A percentile compares a stretch with the other conserved stretches of the same genome.
Evolutionary conservation across 139 green algal genomes (phyloP).

Genomic region (Chlorella sp.): DNA sequence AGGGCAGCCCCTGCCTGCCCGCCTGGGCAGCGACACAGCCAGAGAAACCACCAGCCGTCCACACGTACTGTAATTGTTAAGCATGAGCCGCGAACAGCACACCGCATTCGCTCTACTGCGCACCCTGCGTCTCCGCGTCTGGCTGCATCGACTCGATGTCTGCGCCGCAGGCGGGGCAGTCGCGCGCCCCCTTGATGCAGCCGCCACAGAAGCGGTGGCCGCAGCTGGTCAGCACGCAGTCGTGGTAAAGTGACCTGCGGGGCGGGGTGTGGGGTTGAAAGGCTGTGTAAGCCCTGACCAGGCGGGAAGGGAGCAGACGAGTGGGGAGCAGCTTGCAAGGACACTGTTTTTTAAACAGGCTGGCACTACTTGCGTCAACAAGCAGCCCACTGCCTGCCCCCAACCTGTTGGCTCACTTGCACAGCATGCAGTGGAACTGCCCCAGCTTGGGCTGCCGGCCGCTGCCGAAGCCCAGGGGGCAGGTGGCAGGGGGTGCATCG

Average conservation of each 20-base stretch:
- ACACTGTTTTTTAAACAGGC: too few species aligned
- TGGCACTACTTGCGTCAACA: too few species aligned
- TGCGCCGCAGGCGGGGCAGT: slow-evolving; percentile 45
- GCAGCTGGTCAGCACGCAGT: slow-evolving; percentile 31
- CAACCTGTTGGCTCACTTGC: slow-evolving; percentile 14
- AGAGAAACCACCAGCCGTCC: too few species aligned
- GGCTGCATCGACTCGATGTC: slow-evolving; percentile 23
- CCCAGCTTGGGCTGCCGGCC: slow-evolving; percentile 19
- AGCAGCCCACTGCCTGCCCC: too few species aligned
- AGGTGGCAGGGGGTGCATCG: background rate
- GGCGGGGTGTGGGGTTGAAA: too few species aligned
- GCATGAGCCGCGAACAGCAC: too few species aligned
- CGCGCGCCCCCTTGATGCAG: slow-evolving; percentile 20
- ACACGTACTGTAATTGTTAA: too few species aligned
- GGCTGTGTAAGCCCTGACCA: too few species aligned
- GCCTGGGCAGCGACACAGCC: too few species aligned
- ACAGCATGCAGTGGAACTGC: slow-evolving; percentile 42
- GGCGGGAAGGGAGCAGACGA: too few species aligned
- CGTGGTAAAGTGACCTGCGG: slow-evolving; percentile 28
- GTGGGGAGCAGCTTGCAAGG: too few species aligned
- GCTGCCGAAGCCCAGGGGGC: slow-evolving; percentile 37
- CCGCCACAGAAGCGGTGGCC: slow-evolving; percentile 39
- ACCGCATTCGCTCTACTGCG: background rate
- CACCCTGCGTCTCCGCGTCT: slow-evolving; percentile 23
- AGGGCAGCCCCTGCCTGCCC: too few species aligned